Evolutionary conservation across 495 filamentous ascomycete species (phyloP).

Genomic region (Pyrenula aspistea): DNA sequence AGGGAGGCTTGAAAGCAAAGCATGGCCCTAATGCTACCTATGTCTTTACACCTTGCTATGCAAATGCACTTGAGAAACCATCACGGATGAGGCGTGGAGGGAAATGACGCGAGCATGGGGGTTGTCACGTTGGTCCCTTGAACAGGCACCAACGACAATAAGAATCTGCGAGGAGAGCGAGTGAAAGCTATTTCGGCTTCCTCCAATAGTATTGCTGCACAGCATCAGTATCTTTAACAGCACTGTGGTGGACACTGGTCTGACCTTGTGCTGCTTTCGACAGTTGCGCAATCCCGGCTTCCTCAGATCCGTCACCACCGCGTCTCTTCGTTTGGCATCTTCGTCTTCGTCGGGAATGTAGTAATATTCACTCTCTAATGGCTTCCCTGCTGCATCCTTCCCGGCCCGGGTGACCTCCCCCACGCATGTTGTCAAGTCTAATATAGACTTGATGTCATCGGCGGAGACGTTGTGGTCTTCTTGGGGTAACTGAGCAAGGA

Average conservation of each 20-base stretch:
- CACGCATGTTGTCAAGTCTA: constrained; percentile 62
- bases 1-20: too few relatives aligned
- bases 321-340: constrained; percentile 63
- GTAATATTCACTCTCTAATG: constrained; percentile 91
- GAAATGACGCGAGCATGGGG: too few relatives aligned
- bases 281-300: constrained; percentile 82
- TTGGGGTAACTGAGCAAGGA: constrained; percentile 71
- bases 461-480: constrained; percentile 36
- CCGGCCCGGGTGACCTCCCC: constrained; percentile 82
- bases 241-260: constrained; percentile 8
- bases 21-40: too few relatives aligned
- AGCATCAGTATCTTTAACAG: constrained; percentile 8
- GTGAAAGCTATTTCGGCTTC: constrained; percentile 56
- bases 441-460: constrained; percentile 52
- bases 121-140: too few relatives aligned
- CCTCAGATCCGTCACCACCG: constrained; percentile 74
- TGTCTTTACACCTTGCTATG: too few relatives aligned
- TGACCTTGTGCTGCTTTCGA: constrained; percentile 92
- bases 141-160: too few relatives aligned
- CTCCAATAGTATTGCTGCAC: constrained; percentile 89
- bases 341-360: constrained; percentile 87
- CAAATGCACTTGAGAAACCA: too few relatives aligned
- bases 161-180: too few relatives aligned
- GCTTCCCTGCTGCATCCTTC: constrained; percentile 92
- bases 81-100: too few relatives aligned